Percentiles rank a stretch among this genome's conserved stretches.
phyloP scores from a whole-genome alignment of 192 early-diverging fungal species.

The Tieghemiomyces parasiticus region DNA sequence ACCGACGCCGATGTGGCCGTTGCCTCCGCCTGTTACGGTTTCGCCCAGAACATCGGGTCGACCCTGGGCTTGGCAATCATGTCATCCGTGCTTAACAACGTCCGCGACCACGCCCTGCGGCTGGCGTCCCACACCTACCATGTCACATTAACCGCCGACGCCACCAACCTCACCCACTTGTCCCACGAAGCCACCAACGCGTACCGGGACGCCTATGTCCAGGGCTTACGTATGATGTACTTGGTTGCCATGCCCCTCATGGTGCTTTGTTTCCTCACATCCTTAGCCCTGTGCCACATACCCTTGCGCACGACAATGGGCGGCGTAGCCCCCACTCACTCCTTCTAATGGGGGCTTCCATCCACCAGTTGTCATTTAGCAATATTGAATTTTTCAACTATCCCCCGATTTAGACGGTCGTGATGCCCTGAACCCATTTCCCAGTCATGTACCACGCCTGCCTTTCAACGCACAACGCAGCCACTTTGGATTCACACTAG shows the following conservation, averaged over 20 bases:
- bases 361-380: too few relatives aligned
- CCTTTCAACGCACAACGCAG: too few relatives aligned
- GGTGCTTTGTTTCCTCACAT: background rate
- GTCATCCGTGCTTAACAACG: background rate
- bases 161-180: background rate
- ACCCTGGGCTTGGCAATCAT: conserved; percentile 35
- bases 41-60: conserved; percentile 32
- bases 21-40: conserved; percentile 29
- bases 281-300: background rate
- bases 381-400: too few relatives aligned
- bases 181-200: background rate
- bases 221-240: background rate
- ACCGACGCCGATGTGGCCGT: conserved; percentile 33
- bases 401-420: too few relatives aligned
- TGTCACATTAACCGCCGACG: background rate
- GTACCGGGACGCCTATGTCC: background rate
- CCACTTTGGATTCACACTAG: too few relatives aligned
- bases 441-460: too few relatives aligned
- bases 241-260: background rate
- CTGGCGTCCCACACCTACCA: background rate
- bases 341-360: too few relatives aligned
- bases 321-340: too few relatives aligned
- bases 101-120: background rate
- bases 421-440: too few relatives aligned
- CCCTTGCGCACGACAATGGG: background rate